Conservation (phyloP, 2,329 filamentous ascomycete species). For the Aspergillus sp. region DNA sequence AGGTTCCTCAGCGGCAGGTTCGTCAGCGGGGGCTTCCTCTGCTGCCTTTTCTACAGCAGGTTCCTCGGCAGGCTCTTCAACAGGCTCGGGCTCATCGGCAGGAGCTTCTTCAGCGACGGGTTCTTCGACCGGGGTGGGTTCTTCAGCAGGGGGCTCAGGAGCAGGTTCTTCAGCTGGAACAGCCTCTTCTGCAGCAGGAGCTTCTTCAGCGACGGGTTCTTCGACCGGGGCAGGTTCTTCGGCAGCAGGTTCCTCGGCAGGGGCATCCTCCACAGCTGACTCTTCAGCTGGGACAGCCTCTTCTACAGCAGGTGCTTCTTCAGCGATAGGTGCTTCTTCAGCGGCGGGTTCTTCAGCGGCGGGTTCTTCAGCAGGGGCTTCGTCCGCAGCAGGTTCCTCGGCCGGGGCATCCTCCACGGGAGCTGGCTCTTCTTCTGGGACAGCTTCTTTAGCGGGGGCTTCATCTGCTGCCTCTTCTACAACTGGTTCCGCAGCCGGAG, state of each 20-base stretch:
- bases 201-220: slow-evolving; percentile 3
- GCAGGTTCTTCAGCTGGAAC: slow-evolving; percentile 12
- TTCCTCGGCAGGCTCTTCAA: slow-evolving; percentile 6
- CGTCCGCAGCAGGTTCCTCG: slow-evolving; percentile 12
- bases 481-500: background rate
- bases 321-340: slow-evolving; percentile 6
- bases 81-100: background rate
- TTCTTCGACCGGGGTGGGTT: slow-evolving; percentile 9
- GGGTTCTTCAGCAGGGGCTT: slow-evolving; percentile 10
- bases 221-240: slow-evolving; percentile 8
- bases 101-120: slow-evolving; percentile 11
- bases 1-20: slow-evolving; percentile 7
- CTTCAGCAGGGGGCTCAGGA: slow-evolving; percentile 9
- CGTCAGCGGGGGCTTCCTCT: slow-evolving; percentile 8
- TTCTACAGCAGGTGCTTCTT: slow-evolving; percentile 9
- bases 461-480: slow-evolving; percentile 5
- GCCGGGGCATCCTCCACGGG: background rate
- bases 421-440: slow-evolving; percentile 5
- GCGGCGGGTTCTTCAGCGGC: slow-evolving; percentile 7
- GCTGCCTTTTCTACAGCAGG: slow-evolving; percentile 7
- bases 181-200: slow-evolving; percentile 2
- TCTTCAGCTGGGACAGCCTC: slow-evolving; percentile 3
- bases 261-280: too few species aligned
- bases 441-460: slow-evolving; percentile 8
- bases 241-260: slow-evolving; percentile 7